Evolutionary conservation across 805 yeast genomes (phyloP).

Genomic region (Starmera pachycereana): DNA sequence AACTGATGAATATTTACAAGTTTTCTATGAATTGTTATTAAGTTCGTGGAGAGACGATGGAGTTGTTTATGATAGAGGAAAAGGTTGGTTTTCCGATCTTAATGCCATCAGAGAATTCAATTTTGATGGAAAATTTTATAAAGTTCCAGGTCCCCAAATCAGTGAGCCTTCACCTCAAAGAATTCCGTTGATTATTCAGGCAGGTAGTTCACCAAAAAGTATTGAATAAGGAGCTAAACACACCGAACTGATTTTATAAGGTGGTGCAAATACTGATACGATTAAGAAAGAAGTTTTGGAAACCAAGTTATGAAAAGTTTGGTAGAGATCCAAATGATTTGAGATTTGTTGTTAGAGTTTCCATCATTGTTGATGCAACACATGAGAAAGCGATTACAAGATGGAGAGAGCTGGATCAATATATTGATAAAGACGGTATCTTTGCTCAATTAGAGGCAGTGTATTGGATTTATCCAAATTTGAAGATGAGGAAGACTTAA

Average conservation of each 20-base stretch:
- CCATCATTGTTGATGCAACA: conserved; percentile 26
- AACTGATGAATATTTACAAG: conserved; percentile 31
- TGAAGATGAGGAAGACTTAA: conserved; percentile 23
- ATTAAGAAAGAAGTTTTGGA: conserved; percentile 20
- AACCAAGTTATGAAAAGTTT: conserved; percentile 19
- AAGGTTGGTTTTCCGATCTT: conserved; percentile 25
- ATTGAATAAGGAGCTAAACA: conserved; percentile 29
- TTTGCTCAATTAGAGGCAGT: conserved; percentile 28
- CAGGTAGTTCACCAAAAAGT: conserved; percentile 32
- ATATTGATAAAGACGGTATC: conserved; percentile 26
- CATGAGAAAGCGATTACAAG: conserved; percentile 29
- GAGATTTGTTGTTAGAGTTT: conserved; percentile 25
- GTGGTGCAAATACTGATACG: conserved; percentile 24
- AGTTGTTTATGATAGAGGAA: conserved; percentile 11
- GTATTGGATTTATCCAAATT: conserved; percentile 27
- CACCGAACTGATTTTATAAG: conserved; percentile 29
- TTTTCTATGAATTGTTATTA: conserved; percentile 26
- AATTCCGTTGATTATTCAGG: conserved; percentile 31
- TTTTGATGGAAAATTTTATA: conserved; percentile 27
- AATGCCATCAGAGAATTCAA: conserved; percentile 26
- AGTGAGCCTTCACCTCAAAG: conserved; percentile 32
- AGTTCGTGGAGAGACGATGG: conserved; percentile 33
- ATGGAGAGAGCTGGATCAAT: conserved; percentile 19
- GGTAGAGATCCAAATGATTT: conserved; percentile 27
- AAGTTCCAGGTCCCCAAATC: conserved; percentile 30